phyloP scores from a whole-genome alignment of 2,329 filamentous ascomycete genomes.

The Amauroascus niger region DNA sequence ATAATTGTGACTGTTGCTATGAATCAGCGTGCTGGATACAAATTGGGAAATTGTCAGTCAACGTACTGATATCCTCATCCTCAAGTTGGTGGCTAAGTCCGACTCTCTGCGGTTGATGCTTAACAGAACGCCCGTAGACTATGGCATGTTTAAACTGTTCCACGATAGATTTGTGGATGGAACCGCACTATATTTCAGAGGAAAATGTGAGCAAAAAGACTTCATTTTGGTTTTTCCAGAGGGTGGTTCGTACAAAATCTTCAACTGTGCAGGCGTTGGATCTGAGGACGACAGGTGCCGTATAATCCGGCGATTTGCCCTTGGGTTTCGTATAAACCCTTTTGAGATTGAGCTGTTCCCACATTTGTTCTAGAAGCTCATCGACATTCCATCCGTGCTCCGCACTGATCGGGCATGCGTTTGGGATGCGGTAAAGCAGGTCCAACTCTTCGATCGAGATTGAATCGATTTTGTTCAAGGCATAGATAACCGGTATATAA shows the following conservation, averaged over 20 bases:
- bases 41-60: background rate
- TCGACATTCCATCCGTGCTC: slow-evolving; percentile 98
- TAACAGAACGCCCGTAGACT: slow-evolving; percentile 95
- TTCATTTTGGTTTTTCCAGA: background rate
- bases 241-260: slow-evolving; percentile 68
- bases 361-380: slow-evolving; percentile 95
- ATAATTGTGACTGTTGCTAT: slow-evolving; percentile 27
- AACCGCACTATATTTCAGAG: slow-evolving; percentile 61
- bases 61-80: slow-evolving; percentile 92
- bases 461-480: slow-evolving; percentile 96
- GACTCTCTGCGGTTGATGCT: slow-evolving; percentile 95
- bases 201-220: background rate
- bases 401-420: slow-evolving; percentile 92
- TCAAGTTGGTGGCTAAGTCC: slow-evolving; percentile 82
- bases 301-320: slow-evolving; percentile 87
- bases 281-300: slow-evolving; percentile 78
- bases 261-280: slow-evolving; percentile 78
- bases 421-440: slow-evolving; percentile 89
- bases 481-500: slow-evolving; percentile 98
- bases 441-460: slow-evolving; percentile 98
- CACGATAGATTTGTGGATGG: slow-evolving; percentile 90
- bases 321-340: slow-evolving; percentile 98
- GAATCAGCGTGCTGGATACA: background rate
- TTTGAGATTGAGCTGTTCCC: slow-evolving; percentile 87
- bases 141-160: slow-evolving; percentile 93